Conservation (phyloP, 2,329 filamentous ascomycete genomes). For the Paecilomyces sp. region DNA sequence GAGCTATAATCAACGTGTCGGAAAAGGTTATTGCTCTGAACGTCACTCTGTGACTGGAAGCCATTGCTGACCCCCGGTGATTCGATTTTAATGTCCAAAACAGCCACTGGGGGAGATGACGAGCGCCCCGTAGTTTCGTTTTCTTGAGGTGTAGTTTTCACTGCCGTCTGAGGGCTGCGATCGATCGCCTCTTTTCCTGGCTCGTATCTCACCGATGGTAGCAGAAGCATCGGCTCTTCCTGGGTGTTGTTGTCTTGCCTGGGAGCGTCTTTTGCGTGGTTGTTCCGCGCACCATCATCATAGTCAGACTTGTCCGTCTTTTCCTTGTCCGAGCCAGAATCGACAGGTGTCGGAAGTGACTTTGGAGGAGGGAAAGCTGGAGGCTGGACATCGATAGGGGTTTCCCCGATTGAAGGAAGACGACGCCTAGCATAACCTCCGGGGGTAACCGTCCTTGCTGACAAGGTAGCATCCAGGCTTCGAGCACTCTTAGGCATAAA, state of each 20-base stretch:
- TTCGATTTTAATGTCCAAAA: conserved; percentile 56
- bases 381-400: conserved; percentile 46
- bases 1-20: conserved; percentile 41
- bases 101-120: conserved; percentile 61
- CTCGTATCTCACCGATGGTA: conserved; percentile 40
- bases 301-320: conserved; percentile 22
- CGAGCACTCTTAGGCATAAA: conserved; percentile 53
- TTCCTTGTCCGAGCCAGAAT: conserved; percentile 44
- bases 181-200: conserved; percentile 30
- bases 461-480: conserved; percentile 62
- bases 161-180: conserved; percentile 53
- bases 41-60: conserved; percentile 63
- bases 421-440: conserved; percentile 56
- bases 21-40: conserved; percentile 44
- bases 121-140: conserved; percentile 50
- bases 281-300: conserved; percentile 18
- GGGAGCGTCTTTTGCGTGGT: conserved; percentile 14
- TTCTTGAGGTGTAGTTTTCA: conserved; percentile 60
- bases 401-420: conserved; percentile 73
- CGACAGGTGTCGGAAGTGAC: conserved; percentile 35
- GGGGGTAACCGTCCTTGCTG: conserved; percentile 56
- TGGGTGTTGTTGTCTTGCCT: neutral
- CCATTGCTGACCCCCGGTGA: conserved; percentile 49
- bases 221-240: conserved; percentile 28
- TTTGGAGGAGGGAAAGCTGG: conserved; percentile 33